Evolutionary conservation across 1,284 basidiomycete species (phyloP).

Genomic region (Cryptococcus floricola): DNA sequence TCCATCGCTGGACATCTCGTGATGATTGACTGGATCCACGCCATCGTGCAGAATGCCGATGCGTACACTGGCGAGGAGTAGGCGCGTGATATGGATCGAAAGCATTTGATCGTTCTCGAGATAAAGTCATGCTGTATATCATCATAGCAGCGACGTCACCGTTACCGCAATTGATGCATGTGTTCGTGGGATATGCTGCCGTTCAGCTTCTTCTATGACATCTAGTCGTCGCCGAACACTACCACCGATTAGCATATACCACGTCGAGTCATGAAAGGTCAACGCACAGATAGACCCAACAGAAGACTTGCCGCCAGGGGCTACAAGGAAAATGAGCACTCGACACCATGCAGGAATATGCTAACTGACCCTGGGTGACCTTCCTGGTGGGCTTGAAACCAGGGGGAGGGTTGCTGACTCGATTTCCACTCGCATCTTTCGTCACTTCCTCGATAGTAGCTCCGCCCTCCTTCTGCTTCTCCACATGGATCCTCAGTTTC

Average conservation of each 20-base stretch:
- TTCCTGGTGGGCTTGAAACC: constrained; percentile 45
- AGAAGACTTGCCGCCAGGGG: constrained; percentile 42
- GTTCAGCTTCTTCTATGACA: constrained; percentile 14
- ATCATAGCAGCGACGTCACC: not conserved
- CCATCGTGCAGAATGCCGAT: constrained; percentile 46
- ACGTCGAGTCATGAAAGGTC: not conserved
- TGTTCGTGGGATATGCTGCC: constrained; percentile 11
- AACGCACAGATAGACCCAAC: constrained; percentile 26
- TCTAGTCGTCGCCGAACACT: constrained; percentile 46
- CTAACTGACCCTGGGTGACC: constrained; percentile 43
- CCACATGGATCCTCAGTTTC: constrained; percentile 42
- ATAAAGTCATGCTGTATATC: not conserved
- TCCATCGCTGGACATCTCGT: constrained; percentile 32
- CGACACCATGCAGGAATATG: too few relatives aligned
- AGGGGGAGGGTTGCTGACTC: constrained; percentile 35
- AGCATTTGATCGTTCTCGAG: too few relatives aligned
- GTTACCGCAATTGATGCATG: constrained; percentile 4
- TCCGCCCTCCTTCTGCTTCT: constrained; percentile 39
- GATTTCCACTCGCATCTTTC: constrained; percentile 14
- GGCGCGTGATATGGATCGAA: not conserved
- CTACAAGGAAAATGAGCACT: constrained; percentile 14
- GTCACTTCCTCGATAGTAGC: constrained; percentile 36
- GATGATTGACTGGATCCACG: constrained; percentile 45
- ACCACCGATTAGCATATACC: not conserved
- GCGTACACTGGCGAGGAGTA: constrained; percentile 40